Conservation (phyloP, 257 asterid genomes). For the Catharanthus roseus region DNA sequence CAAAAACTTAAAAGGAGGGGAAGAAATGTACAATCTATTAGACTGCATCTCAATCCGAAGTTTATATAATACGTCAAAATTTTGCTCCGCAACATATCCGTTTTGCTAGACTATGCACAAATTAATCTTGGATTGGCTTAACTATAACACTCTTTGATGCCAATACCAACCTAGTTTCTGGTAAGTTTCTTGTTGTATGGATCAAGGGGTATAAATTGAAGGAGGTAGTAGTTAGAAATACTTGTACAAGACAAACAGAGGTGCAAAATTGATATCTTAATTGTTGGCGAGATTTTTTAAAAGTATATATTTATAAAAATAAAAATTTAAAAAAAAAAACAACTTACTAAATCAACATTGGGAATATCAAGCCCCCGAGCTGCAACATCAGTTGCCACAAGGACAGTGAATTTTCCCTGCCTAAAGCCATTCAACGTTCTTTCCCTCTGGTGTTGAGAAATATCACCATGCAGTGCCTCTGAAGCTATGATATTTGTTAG, state of each 20-base stretch:
- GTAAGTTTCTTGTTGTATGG: not conserved
- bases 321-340: not conserved
- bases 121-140: not conserved
- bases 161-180: not conserved
- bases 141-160: not conserved
- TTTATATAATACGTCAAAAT: not conserved
- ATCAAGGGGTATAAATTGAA: not conserved
- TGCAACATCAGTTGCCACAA: conserved; percentile 96
- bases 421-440: conserved; percentile 87
- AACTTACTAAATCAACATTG: conserved; percentile 88
- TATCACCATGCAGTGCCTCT: conserved; percentile 97
- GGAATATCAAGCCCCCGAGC: conserved; percentile 95
- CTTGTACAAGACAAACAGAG: not conserved
- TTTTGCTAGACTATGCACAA: not conserved
- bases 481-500: conserved; percentile 74
- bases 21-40: not conserved
- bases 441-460: conserved; percentile 97
- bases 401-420: conserved; percentile 88
- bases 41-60: not conserved
- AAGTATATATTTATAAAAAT: not conserved
- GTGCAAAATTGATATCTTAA: too few species aligned
- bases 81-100: not conserved
- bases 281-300: too few species aligned
- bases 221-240: not conserved
- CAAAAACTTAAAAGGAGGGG: not conserved